Base-by-base conservation (phyloP, 495 filamentous ascomycete species). In the Neurospora cerealis region DNA sequence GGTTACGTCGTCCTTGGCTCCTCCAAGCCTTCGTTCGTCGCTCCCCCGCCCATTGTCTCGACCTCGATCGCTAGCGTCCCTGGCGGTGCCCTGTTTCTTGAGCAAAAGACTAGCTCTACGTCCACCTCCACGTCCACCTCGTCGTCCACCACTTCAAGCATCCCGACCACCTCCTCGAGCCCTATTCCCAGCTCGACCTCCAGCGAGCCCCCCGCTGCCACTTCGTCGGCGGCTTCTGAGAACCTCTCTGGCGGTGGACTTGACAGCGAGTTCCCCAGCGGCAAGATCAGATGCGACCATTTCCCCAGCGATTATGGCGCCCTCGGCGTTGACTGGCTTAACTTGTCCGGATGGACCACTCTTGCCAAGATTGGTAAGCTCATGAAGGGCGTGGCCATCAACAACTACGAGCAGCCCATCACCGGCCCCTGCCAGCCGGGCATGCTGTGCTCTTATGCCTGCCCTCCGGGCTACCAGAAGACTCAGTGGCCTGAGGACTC, bases 291-390 rank as follows among this genome's bases (percentile, higher is more conserved):
- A 75, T 99, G 96, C 82, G 78, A 79, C 70, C 78, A 83, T 0
- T 96, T 98, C 85, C 96, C 96, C 34, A 90, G 90, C 13, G 85
- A 89, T 0, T 98, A 97, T 78, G 96, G 96, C 78, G 91, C 96
- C 1, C 78, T 97, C 28, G 48, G 88, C 71, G 83, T 96, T 32
- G 77, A 86, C 62, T 97, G 92, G 87, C 83, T 91, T 7, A 86
- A 86, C 32, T 83, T 92, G 17, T 87, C 85, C 71, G 94, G 94
- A 73, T 99, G 90, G 91, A 90, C 89, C 73, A 94, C 95, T 80
- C 86, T 98, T 76, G 93, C 96, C 81, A 78, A 77, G 48, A 78
- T 83, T n/a, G 83, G 85, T 40, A 76, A 75, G 69, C 86, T 79
- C 77, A 78, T 73, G 38, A 69, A 80, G 44, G 84, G 79, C 34